Evolutionary conservation across 2,329 filamentous ascomycete genomes (phyloP), one percentile per base, ranked within the genome.

Genomic region (Fusarium nelsonii): DNA sequence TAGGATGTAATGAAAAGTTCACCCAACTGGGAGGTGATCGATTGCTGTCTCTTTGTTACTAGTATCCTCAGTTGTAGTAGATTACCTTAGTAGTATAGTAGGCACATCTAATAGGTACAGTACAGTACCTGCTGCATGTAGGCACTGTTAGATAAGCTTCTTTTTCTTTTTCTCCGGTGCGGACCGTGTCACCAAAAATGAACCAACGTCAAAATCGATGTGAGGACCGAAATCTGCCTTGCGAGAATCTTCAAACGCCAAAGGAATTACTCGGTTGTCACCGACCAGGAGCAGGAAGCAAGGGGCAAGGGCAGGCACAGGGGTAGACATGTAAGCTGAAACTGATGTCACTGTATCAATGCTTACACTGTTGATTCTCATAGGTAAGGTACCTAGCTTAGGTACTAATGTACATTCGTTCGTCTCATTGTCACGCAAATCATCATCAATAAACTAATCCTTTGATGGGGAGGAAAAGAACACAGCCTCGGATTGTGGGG

Each of bases 401-500:
- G 23, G 23, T 23, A 5, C 23, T 6, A 23, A 26, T 14, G 20
- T 28, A 15, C 20, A 34, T 36, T 15, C 15, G 28, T 36, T n/a
- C 40, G 52, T 43, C 18, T 49, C 16, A 30, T 36, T 20, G 40
- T 54, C 50, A 55, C 58, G 39, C 49, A 64, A 63, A 46, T 37
- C 39, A 44, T 56, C 30, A 41, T 65, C 33, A 20, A n/a, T 45
- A 23, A 5, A 23, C 23, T 10, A 15, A 32, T 32, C 12, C 26
- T 37, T 50, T 34, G 26, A 45, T 44, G 39, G 40, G 45, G 15
- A 61, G 18, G 8, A 50, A 39, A 43, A 50, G 28, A 60, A 58
- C 71, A 73, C 71, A 69, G 69, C 71, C 71, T 69, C 54, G 49
- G 58, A 58, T 62, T 69, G 69, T 73, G 71, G 71, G 49, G 49